Conservation (phyloP, 768 basidiomycete genomes). For the Amanita muscaria region DNA sequence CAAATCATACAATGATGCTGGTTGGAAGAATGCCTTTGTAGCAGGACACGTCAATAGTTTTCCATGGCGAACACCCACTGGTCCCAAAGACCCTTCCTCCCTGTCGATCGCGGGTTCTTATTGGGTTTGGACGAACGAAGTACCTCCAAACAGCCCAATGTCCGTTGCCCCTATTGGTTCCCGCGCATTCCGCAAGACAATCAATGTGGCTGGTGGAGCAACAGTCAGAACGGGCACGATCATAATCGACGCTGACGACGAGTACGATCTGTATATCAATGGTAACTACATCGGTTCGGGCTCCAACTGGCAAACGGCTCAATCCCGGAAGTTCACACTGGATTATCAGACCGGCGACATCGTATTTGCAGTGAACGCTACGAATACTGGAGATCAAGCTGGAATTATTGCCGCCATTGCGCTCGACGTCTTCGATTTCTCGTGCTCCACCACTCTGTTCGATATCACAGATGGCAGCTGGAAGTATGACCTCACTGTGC, state of each 20-base stretch:
- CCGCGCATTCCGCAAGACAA: background rate
- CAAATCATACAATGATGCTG: constrained; percentile 12
- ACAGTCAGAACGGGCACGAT: background rate
- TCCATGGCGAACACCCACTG: constrained; percentile 5
- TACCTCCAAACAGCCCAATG: constrained; percentile 4
- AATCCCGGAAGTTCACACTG: background rate
- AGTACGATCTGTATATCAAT: background rate
- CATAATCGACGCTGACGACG: constrained; percentile 3
- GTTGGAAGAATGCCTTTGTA: constrained; percentile 21
- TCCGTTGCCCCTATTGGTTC: constrained; percentile 1
- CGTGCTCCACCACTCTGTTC: background rate
- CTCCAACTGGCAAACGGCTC: background rate
- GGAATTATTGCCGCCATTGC: background rate
- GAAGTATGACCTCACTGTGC: background rate
- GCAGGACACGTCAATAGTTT: constrained; percentile 13
- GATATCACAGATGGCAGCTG: too few relatives aligned
- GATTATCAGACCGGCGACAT: background rate
- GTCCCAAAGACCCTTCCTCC: constrained; percentile 13
- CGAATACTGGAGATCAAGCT: background rate
- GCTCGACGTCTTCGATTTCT: background rate
- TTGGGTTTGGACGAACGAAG: constrained; percentile 27
- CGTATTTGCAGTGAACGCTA: constrained; percentile 1
- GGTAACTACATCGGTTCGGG: background rate
- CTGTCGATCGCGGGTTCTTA: constrained; percentile 17
- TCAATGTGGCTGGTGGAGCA: background rate